Evolutionary conservation across 2,329 filamentous ascomycete genomes (phyloP), one percentile per base, ranked within the genome.

Genomic region (Tothia fuscella): DNA sequence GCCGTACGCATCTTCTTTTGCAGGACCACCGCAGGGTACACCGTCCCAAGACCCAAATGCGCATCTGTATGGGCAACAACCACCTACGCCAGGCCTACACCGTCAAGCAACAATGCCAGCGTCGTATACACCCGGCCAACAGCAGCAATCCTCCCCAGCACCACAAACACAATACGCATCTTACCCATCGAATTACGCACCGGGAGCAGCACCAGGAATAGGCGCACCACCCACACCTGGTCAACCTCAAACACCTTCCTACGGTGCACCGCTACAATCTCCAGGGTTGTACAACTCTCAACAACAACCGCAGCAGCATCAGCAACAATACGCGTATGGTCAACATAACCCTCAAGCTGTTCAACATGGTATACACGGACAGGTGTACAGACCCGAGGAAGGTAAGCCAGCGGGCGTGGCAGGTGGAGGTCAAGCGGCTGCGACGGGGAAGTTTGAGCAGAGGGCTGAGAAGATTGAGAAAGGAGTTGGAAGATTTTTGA

Each of bases 401-500:
- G 39, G 35, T n/a, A 39, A 30, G 34, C 26, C 33, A 13, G 19
- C 32, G 24, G 36, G 47, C 38, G 37, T 45, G 28, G 39, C 39
- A 19, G 32, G 42, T 30, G 48, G 43, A 5, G 46, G 44, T 30
- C 49, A 57, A 3, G 47, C 51, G 7, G 32, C 17, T 21, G 48
- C 46, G 46, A 51, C 61, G 46, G 72, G 67, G 61, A 74, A 70
- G 54, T 58, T 85, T 22, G 80, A 82, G 51, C 73, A 78, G 56
- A 71, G 74, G 46, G 75, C 80, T 0, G 76, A 74, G 21, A 70
- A 74, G 51, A 51, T 86, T 25, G 82, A 87, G 62, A 77, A 76
- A 57, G 78, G 80, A 1, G 72, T 86, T 4, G 72, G 75, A 21
- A 76, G 78, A 5, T 79, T 86, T 66, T 59, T 87, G 49, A 85